Percentiles rank a stretch among this genome's conserved stretches.
Evolutionary conservation across 2,329 filamentous ascomycete genomes (phyloP).

Genomic region (Juglanconis oblonga): DNA sequence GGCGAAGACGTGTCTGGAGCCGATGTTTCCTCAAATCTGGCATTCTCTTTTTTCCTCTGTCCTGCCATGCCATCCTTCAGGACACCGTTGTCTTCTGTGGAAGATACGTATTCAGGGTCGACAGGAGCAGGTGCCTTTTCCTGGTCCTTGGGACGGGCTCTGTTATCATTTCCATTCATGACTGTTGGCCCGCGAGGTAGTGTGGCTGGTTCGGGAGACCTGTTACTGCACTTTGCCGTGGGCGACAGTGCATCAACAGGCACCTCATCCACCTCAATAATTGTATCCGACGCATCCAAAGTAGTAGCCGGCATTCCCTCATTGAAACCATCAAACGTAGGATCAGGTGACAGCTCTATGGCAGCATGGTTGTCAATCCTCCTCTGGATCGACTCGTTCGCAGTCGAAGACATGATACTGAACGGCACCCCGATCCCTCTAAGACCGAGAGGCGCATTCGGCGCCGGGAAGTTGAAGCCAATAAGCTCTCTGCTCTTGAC

Average conservation of each 20-base stretch:
- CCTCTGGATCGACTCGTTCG: background rate
- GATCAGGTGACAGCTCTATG: background rate
- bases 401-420: slow-evolving; percentile 18
- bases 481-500: slow-evolving; percentile 47
- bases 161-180: background rate
- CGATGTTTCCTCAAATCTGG: background rate
- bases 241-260: background rate
- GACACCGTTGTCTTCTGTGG: background rate
- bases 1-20: background rate
- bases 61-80: background rate
- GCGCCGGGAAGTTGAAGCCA: slow-evolving; percentile 29
- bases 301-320: background rate
- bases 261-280: background rate
- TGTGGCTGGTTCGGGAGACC: background rate
- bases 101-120: background rate
- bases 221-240: background rate
- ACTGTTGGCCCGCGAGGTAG: background rate
- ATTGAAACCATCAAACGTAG: background rate
- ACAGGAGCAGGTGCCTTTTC: background rate
- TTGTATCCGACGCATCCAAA: background rate
- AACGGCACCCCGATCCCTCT: slow-evolving; percentile 17
- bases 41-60: background rate
- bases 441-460: slow-evolving; percentile 11
- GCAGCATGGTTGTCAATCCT: background rate
- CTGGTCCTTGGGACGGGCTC: background rate